Evolutionary conservation across 305 asterid species (phyloP).

Genomic region (Plantago lanceolata): DNA sequence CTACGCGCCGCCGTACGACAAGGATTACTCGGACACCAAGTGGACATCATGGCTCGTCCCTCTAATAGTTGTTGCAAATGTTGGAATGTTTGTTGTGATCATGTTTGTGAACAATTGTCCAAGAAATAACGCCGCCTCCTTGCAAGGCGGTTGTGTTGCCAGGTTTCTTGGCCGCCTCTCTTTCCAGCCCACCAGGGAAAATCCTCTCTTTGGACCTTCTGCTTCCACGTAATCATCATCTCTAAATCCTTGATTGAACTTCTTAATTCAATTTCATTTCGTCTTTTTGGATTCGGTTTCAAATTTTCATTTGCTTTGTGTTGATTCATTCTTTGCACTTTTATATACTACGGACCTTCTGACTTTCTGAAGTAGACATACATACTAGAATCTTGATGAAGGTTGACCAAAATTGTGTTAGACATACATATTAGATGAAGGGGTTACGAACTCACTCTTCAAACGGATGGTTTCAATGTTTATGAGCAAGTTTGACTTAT

Average conservation of each 20-base stretch:
- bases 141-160: conserved; percentile 43
- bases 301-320: no score
- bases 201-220: conserved; percentile 79
- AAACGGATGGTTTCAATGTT: no score
- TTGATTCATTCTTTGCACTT: no score
- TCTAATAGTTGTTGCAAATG: conserved; percentile 57
- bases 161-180: conserved; percentile 62
- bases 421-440: no score
- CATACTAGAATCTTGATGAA: no score
- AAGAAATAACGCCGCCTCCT: conserved; percentile 33
- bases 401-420: no score
- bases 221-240: conserved; percentile 57
- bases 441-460: no score
- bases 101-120: conserved; percentile 72
- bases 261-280: background rate
- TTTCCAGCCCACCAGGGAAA: conserved; percentile 59
- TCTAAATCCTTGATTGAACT: no score
- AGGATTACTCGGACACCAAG: conserved; percentile 45
- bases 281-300: background rate
- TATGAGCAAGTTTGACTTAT: no score
- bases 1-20: conserved; percentile 34
- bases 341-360: no score
- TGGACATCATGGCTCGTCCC: conserved; percentile 81
- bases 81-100: conserved; percentile 52
- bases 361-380: no score